Evolutionary conservation across 2,329 filamentous ascomycete genomes (phyloP).

Genomic region (Xylaria sp.): DNA sequence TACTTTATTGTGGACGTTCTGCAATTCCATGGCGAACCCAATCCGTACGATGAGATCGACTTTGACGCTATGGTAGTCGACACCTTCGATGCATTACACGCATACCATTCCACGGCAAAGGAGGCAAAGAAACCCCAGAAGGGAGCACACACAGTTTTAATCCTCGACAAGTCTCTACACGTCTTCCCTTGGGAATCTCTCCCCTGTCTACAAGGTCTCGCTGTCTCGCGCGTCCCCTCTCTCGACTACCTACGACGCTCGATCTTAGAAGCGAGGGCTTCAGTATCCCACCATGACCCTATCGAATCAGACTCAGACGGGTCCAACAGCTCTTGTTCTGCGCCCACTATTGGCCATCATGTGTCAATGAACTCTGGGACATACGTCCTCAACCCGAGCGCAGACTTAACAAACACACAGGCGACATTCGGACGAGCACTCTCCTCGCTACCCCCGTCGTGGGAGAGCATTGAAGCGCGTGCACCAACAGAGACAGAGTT

Average conservation of each 20-base stretch:
- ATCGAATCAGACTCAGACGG: constrained; percentile 37
- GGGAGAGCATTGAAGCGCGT: constrained; percentile 75
- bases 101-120: constrained; percentile 72
- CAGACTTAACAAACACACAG: constrained; percentile 84
- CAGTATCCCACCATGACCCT: constrained; percentile 14
- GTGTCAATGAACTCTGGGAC: constrained; percentile 67
- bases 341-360: constrained; percentile 60
- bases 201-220: constrained; percentile 80
- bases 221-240: constrained; percentile 89
- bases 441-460: constrained; percentile 71
- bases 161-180: constrained; percentile 91
- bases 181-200: constrained; percentile 96
- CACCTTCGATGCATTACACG: constrained; percentile 82
- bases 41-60: constrained; percentile 97
- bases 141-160: constrained; percentile 79
- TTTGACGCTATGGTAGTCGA: constrained; percentile 93
- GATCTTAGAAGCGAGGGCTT: constrained; percentile 65
- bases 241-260: constrained; percentile 82
- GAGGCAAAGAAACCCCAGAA: constrained; percentile 51
- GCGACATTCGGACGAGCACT: constrained; percentile 76
- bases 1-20: constrained; percentile 97
- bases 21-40: constrained; percentile 94
- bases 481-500: constrained; percentile 83
- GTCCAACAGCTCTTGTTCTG: constrained; percentile 26
- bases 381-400: constrained; percentile 90